Base-by-base conservation (phyloP, 345 rosid genomes). In the Pugionium dolabratum region DNA sequence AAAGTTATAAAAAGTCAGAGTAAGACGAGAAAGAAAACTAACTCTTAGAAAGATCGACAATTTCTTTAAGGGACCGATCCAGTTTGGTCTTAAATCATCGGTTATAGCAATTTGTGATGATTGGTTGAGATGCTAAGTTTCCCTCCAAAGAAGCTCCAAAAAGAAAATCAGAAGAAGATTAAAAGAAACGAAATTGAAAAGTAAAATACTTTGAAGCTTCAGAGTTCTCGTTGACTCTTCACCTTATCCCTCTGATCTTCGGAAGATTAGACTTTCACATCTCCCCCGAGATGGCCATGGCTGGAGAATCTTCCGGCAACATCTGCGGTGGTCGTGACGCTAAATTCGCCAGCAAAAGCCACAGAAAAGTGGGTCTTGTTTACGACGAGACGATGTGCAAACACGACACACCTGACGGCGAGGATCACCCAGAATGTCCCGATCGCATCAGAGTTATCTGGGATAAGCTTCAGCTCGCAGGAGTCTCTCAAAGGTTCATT, bases 381-480 rank as follows among this genome's bases (percentile, higher is more conserved):
- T 90, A 86, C 82, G 96, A 90, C 48, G 93, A 84, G 80, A 81
- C 85, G 54, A 94, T 88, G 97, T 85, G 97, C 59, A 84, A 76
- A 30, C 99, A 94, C 71, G 75, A 49, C 35, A 80, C 87, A 31
- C 88, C 96, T 4, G 80, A 85, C 65, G 90, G 78, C 6, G 91
- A 81, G 27, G 37, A 53, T 75, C 95, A 94, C 61, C 92, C 91
- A 0, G 96, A 90, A 72, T 79, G 84, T 74, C 95, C 96, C 55
- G 64, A 83, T 67, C 97, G 97, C 54, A 86, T 90, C 61, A 75
- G 63, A 34, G 79, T 68, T 43, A 86, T 94, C 49, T 90, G 99
- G 99, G 78, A 76, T 71, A 84, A 76, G 81, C 90, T 94, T 74
- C 80, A 79, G 30, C 59, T 56, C 43, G 74, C 89, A 5, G 82